Evolutionary conservation across 768 basidiomycete genomes (phyloP).

Genomic region (Sarcomyxa edulis): DNA sequence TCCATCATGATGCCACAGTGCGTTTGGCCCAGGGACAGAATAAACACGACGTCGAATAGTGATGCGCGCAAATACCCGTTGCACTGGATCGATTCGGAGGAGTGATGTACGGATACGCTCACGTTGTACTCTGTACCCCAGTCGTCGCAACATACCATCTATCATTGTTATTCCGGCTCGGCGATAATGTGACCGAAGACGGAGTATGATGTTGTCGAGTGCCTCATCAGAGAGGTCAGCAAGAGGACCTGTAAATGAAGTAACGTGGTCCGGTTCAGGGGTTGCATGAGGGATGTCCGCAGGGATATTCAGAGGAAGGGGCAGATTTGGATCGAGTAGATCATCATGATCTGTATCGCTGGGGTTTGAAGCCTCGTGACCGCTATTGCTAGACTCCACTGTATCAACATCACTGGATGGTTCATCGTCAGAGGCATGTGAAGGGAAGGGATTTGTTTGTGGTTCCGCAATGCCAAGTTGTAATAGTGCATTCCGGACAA

Average conservation of each 20-base stretch:
- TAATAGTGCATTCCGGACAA: conserved; percentile 4
- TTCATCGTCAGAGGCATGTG: neutral
- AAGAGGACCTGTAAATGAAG: conserved; percentile 2
- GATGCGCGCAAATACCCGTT: conserved; percentile 10
- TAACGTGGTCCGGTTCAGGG: neutral
- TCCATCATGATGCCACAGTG: conserved; percentile 31
- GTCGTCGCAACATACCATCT: conserved; percentile 13
- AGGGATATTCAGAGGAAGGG: neutral
- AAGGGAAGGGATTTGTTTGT: conserved; percentile 6
- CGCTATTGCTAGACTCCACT: too few relatives aligned
- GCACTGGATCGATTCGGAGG: conserved; percentile 11
- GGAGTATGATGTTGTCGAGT: conserved; percentile 9
- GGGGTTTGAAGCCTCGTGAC: conserved; percentile 9
- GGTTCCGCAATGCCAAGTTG: conserved; percentile 12
- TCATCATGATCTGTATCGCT: conserved; percentile 9
- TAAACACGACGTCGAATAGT: conserved; percentile 15
- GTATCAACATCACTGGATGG: neutral
- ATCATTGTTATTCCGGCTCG: conserved; percentile 13
- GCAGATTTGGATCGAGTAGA: conserved; percentile 1
- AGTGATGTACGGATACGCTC: conserved; percentile 11
- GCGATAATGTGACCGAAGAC: conserved; percentile 8
- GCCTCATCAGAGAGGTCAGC: conserved; percentile 6
- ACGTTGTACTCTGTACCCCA: conserved; percentile 8
- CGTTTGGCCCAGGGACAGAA: conserved; percentile 23
- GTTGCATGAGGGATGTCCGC: neutral